Evolutionary conservation across 2,329 filamentous ascomycete genomes (phyloP).

Genomic region (Aspergillus amoenus): DNA sequence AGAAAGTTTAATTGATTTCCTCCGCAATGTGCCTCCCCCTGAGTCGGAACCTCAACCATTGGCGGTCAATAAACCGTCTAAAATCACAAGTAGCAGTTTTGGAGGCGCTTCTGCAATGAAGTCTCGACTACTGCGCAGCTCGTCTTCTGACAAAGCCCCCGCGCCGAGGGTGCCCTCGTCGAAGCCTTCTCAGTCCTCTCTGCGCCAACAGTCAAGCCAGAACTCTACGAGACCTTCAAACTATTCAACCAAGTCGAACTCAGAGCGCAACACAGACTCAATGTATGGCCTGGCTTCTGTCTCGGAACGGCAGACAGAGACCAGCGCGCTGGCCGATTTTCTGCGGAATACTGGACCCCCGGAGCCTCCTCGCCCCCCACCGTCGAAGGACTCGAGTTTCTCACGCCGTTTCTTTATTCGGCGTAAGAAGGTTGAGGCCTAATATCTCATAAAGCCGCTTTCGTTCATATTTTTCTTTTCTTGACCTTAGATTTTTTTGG

Average conservation of each 20-base stretch:
- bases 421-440: slow-evolving; percentile 24
- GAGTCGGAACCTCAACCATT: slow-evolving; percentile 32
- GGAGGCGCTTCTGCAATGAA: slow-evolving; percentile 30
- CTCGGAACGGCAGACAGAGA: slow-evolving; percentile 43
- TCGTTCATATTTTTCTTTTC: neutral
- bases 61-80: slow-evolving; percentile 20
- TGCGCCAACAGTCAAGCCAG: slow-evolving; percentile 35
- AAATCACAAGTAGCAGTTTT: slow-evolving; percentile 16
- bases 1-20: slow-evolving; percentile 50
- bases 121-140: slow-evolving; percentile 35
- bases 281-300: slow-evolving; percentile 21
- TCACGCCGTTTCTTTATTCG: slow-evolving; percentile 26
- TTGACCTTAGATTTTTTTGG: neutral
- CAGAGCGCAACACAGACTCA: slow-evolving; percentile 30
- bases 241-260: slow-evolving; percentile 40
- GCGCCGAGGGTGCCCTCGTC: slow-evolving; percentile 24
- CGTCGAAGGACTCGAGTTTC: slow-evolving; percentile 18
- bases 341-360: slow-evolving; percentile 68
- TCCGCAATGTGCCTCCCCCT: slow-evolving; percentile 47
- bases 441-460: neutral
- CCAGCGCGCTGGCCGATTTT: slow-evolving; percentile 71
- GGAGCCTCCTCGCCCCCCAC: slow-evolving; percentile 29
- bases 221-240: slow-evolving; percentile 28
- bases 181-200: slow-evolving; percentile 34
- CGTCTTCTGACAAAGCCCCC: slow-evolving; percentile 29